Base-by-base conservation (phyloP, 768 basidiomycete genomes). In the Daedaleopsis sinensis region DNA sequence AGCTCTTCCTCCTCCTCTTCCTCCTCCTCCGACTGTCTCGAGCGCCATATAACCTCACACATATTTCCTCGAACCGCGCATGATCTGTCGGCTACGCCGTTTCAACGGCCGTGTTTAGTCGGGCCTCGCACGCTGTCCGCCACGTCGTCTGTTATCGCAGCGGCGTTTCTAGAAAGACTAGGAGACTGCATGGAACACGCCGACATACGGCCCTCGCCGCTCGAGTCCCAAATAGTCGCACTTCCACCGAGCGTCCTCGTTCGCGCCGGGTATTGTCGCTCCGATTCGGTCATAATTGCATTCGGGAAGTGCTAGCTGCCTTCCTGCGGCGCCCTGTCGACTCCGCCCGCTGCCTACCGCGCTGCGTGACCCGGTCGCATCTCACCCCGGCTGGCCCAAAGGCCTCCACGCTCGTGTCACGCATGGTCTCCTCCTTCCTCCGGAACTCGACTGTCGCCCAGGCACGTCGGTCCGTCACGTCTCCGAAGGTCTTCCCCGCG, bases 231-330 rank as follows among this genome's bases (percentile, higher is more conserved):
- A 43, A 43, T 43, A 46, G 15, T 15, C 47, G 9, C 47, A 52
- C 5, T 62, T 57, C 61, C 61, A 56, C 55, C 55, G 61, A 49
- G 61, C 61, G 55, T 62, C 52, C 55, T 52, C 32, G 43, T 36
- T 52, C 44, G 49, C 60, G 55, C 50, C 60, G 60, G 54, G 39
- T 52, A 38, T 54, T 51, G 54, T 61, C 39, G 43, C 61, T 39
- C 61, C 21, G 47, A 52, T 53, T 43, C 50, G 55, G 55, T 51
- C 55, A 43, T 21, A 57, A 37, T 62, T 62, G 51, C 43, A 52
- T 32, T 52, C 16, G 48, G 50, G 49, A 46, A 32, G 12, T 11
- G 21, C 49, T 49, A 36, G 21, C 43, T 12, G 42, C n/a, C 18
- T 35, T 19, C 54, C 4, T 8, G 47, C 47, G 47, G 15, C 21